phyloP scores from a whole-genome alignment of 441 rosid species.

The Macaranga tanarius region DNA sequence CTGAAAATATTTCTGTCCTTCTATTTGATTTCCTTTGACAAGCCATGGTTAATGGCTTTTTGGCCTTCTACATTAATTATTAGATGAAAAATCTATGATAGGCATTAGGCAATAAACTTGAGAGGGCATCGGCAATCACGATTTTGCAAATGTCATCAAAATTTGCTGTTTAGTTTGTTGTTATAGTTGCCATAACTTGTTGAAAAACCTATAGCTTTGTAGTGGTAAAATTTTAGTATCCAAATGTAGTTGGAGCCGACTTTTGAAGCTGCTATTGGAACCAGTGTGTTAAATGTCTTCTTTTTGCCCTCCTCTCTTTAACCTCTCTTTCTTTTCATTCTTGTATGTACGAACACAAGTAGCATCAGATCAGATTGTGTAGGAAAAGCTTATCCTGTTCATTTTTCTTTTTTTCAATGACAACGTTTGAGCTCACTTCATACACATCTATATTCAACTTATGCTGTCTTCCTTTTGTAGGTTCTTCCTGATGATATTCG shows the following conservation, averaged over 20 bases:
- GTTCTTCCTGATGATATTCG: conserved; percentile 82
- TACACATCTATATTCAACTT: neutral
- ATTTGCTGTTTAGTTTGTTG: neutral
- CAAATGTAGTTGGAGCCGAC: neutral
- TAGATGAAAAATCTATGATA: neutral
- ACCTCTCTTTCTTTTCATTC: too few species aligned
- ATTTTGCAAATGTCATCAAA: neutral
- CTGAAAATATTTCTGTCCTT: neutral
- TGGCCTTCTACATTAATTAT: too few species aligned
- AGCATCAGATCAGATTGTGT: neutral
- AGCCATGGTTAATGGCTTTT: too few species aligned
- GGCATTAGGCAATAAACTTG: neutral
- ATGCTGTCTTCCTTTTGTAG: conserved; percentile 32
- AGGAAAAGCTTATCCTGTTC: neutral
- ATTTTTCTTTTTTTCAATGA: neutral
- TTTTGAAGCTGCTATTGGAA: neutral
- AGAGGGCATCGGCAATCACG: neutral
- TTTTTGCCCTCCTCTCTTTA: neutral
- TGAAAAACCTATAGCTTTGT: neutral
- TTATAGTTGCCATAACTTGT: neutral
- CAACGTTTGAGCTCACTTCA: too few species aligned
- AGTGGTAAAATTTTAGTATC: neutral
- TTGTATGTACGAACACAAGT: neutral
- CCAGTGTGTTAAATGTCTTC: neutral
- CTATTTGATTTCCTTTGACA: neutral